Evolutionary conservation across 192 early-diverging fungal species (phyloP), one percentile per base, ranked within the genome.

Genomic region (Anaeromyces robustus): DNA sequence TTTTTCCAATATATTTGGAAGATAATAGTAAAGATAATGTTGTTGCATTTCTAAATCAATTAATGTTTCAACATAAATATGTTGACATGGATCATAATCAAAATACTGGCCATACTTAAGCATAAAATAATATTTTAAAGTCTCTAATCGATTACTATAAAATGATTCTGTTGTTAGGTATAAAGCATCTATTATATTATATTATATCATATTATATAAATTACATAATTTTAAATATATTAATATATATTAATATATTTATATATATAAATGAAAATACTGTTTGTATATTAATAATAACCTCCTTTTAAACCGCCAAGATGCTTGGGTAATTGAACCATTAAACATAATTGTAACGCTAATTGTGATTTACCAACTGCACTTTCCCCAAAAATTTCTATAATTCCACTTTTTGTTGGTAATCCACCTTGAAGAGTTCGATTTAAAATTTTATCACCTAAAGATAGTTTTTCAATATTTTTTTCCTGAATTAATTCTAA

Each of bases 331-430:
- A 92, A 84, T 80, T 95, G 93, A 0, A 87, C 92, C 17, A 89
- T 89, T 12, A 95, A 82, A 34, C 91, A 90, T 34, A 96, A 83
- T 83, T 98, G 96, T 78, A 98, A 82, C 30, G 92, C 92, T 12
- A 98, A 82, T 80, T 95, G 94, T 0, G 96, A 94, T 81, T 98
- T 98, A 26, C 96, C 96, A 4, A 90, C 85, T 30, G 90, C 91
- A 79, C 93, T 95, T 82, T 93, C 92, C 7, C 93, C 93, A 1
- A 93, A 92, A 18, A 94, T 81, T 80, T 94, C 93, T 1, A 90
- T 91, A 12, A 94, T 88, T n/a, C 86, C 88, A 11, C 86, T 52
- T 22, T 52, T 52, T 4, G 43, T 52, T 52, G 43, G 43, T 2
- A 52, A 22, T 4, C 43, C 43, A 4, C 43, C 43, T 3, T 22